These are phyloP conservation scores for Fusarium longipes DNA, from an alignment of 2,329 filamentous ascomycete species.

Conservation along the genomic window DNA sequence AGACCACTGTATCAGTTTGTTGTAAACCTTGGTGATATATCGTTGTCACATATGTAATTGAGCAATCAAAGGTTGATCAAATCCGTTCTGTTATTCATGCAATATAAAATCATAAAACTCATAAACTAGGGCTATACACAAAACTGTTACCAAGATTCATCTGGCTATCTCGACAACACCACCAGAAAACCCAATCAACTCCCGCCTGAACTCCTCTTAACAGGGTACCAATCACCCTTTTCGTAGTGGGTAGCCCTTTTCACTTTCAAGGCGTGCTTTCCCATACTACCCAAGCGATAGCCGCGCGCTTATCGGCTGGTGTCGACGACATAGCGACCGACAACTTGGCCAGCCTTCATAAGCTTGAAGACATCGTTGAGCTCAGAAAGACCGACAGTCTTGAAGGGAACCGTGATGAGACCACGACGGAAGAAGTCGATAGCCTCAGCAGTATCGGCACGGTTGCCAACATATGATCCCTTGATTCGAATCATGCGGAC, in stretches of 20 bases:
- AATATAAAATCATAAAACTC: slow-evolving; percentile 45
- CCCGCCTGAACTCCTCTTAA: slow-evolving; percentile 46
- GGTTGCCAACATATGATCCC: slow-evolving; percentile 93
- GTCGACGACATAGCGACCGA: slow-evolving; percentile 84
- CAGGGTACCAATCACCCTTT: slow-evolving; percentile 38
- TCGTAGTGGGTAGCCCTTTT: slow-evolving; percentile 38
- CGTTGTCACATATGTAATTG: neutral
- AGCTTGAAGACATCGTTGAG: slow-evolving; percentile 83
- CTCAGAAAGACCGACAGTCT: slow-evolving; percentile 83
- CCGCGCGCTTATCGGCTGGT: slow-evolving; percentile 66
- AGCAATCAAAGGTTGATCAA: slow-evolving; percentile 17
- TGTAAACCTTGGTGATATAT: no score
- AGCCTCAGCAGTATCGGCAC: slow-evolving; percentile 87
- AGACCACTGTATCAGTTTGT: neutral
- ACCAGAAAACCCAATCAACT: slow-evolving; percentile 43
- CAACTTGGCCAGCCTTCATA: slow-evolving; percentile 76
- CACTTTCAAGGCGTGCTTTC: slow-evolving; percentile 18
- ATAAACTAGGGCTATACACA: slow-evolving; percentile 42
- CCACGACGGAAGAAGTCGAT: slow-evolving; percentile 89
- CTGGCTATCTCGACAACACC: slow-evolving; percentile 44
- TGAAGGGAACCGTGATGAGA: slow-evolving; percentile 87
- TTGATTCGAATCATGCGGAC: slow-evolving; percentile 91
- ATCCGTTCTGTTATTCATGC: slow-evolving; percentile 43
- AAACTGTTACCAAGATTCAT: slow-evolving; percentile 37
- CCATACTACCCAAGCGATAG: slow-evolving; percentile 30